Evolutionary conservation across 2,329 filamentous ascomycete genomes (phyloP), one percentile per base, ranked within the genome.

Genomic region (Xylaria digitata): DNA sequence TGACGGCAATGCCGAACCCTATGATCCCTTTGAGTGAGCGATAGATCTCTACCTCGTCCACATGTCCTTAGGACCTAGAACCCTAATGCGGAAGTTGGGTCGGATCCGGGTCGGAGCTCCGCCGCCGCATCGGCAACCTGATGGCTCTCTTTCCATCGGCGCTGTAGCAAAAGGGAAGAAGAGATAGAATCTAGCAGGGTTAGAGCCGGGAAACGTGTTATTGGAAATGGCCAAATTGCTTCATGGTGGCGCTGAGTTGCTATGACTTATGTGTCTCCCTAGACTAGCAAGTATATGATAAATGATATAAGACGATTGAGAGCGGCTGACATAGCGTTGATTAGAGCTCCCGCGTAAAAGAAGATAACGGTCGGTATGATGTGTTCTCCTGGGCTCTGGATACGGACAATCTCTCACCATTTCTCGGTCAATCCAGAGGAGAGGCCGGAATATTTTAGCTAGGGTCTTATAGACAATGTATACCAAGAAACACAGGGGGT

Each of bases 381-480:
- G 9, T 55, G n/a, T 42, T 17, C 46, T 50, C 21, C 13, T 34
- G 15, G n/a, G 42, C n/a, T 52, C 21, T 21, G 30, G 26, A 26
- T 23, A 50, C n/a, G 34, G 30, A 54, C 17, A 19, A 9, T 55
- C 17, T 37, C 42, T 9, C 6, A 11, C 53, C 30, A 52, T 66
- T 34, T 42, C 17, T 61, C 43, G 30, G 34, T 52, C 19, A 37
- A 19, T 26, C 6, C 21, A 7, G 52, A 61, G n/a, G 56, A 8
- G 34, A 40, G 15, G 58, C 23, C 23, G 17, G 42, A 8, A 21
- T 11, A 13, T n/a, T 42, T 43, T 23, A 48, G n/a, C 19, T 40
- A 32, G 23, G 6, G 19, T 9, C 34, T 45, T 49, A 30, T 13
- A 21, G 26, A 48, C 46, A 45, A 43, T 26, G 42, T 8, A 45